A percentile compares a stretch with the other conserved stretches of the same genome.
Conservation (phyloP, 352 stramenopile species). For the Pythium guiyangense region DNA sequence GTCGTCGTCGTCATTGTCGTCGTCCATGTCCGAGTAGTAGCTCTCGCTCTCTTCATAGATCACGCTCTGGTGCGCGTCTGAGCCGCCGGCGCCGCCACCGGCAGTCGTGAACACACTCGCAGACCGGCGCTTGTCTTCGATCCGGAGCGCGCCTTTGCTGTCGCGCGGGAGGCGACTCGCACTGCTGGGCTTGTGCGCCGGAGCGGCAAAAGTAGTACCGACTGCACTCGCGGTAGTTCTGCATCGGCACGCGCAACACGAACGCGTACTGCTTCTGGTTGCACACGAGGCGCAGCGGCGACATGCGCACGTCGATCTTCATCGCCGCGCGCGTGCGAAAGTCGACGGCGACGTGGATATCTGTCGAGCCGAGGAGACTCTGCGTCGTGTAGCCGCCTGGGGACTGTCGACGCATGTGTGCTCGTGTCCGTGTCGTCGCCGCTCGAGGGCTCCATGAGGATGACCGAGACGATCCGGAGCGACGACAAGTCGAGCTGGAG, state of each 20-base stretch:
- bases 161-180: background rate
- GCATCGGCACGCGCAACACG: conserved; percentile 61
- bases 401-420: no score
- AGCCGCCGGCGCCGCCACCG: conserved; percentile 1
- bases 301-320: conserved; percentile 48
- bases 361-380: conserved; percentile 68
- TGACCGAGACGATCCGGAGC: conserved; percentile 70
- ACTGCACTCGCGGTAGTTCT: conserved; percentile 68
- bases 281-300: conserved; percentile 69
- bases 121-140: conserved; percentile 3
- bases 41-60: conserved; percentile 21
- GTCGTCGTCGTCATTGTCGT: conserved; percentile 12
- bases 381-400: no score
- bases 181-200: conserved; percentile 1
- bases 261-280: conserved; percentile 84
- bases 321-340: conserved; percentile 55
- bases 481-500: conserved; percentile 59
- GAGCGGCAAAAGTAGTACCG: conserved; percentile 32
- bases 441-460: conserved; percentile 46
- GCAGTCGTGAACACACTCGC: conserved; percentile 1
- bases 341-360: conserved; percentile 50
- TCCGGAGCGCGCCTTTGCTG: background rate
- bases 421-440: conserved; percentile 18
- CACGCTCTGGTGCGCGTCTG: conserved; percentile 14
- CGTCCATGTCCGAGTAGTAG: conserved; percentile 9